phyloP scores from a whole-genome alignment of 148 eudicot genomes.

The Cornus suecica region DNA sequence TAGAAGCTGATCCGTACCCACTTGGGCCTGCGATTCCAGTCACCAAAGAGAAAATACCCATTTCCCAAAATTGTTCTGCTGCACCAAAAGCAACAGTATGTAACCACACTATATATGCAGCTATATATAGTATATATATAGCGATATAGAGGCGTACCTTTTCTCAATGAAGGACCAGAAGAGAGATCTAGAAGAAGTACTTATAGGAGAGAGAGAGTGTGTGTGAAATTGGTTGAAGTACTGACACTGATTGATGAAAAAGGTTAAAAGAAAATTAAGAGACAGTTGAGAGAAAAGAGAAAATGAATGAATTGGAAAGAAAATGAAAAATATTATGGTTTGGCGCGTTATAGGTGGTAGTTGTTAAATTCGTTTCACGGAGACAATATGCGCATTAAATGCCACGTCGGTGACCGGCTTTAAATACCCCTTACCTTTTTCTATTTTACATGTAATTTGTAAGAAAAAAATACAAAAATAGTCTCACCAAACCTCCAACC shows the following conservation, averaged over 20 bases:
- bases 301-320: background rate
- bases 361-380: background rate
- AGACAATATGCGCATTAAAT: background rate
- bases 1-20: slow-evolving; percentile 65
- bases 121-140: background rate
- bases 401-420: background rate
- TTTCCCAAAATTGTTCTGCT: slow-evolving; percentile 7
- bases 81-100: background rate
- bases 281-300: background rate
- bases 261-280: background rate
- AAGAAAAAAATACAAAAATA: background rate
- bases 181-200: background rate
- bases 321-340: background rate
- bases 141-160: background rate
- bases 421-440: background rate
- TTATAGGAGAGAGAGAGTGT: background rate
- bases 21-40: slow-evolving; percentile 50
- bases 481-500: background rate
- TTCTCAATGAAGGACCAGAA: background rate
- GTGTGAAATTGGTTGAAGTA: background rate
- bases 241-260: background rate
- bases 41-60: slow-evolving; percentile 37
- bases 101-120: background rate
- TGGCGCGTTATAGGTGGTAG: background rate
- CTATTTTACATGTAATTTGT: no score